Conservation (phyloP, 2,329 filamentous ascomycete species). For the Colletotrichum cuscutae region DNA sequence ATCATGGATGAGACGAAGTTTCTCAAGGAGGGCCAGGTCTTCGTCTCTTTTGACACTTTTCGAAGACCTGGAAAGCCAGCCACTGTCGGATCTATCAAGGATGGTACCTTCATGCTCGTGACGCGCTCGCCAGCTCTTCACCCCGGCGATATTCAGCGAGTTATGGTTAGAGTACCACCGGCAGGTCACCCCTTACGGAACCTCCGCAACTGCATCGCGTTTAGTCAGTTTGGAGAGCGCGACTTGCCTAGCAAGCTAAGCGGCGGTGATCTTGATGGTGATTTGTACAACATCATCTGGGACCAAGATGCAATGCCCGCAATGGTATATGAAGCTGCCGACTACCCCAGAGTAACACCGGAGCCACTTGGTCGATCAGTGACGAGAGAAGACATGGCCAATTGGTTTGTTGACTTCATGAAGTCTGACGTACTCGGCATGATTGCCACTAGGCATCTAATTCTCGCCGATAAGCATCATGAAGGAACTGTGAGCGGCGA, state of each 20-base stretch:
- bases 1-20: conserved; percentile 84
- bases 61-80: conserved; percentile 20
- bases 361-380: conserved; percentile 71
- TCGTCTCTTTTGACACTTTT: conserved; percentile 60
- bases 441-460: conserved; percentile 72
- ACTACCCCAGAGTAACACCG: conserved; percentile 72
- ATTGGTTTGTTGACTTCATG: conserved; percentile 87
- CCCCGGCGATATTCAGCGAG: conserved; percentile 81
- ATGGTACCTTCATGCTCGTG: conserved; percentile 64
- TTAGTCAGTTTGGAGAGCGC: conserved; percentile 75
- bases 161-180: conserved; percentile 70
- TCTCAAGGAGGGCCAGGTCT: conserved; percentile 75
- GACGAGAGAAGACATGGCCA: conserved; percentile 72
- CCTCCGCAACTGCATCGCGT: conserved; percentile 80
- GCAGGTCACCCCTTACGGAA: conserved; percentile 66
- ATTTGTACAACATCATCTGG: conserved; percentile 84
- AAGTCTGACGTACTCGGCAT: conserved; percentile 71
- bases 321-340: conserved; percentile 65
- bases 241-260: conserved; percentile 83
- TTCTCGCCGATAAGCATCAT: conserved; percentile 68
- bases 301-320: conserved; percentile 63
- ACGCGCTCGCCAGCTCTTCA: conserved; percentile 86
- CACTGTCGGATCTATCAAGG: conserved; percentile 43
- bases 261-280: conserved; percentile 86
- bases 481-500: conserved; percentile 61